Base-by-base conservation (phyloP, 805 yeast species). In the Metschnikowia koreensis region DNA sequence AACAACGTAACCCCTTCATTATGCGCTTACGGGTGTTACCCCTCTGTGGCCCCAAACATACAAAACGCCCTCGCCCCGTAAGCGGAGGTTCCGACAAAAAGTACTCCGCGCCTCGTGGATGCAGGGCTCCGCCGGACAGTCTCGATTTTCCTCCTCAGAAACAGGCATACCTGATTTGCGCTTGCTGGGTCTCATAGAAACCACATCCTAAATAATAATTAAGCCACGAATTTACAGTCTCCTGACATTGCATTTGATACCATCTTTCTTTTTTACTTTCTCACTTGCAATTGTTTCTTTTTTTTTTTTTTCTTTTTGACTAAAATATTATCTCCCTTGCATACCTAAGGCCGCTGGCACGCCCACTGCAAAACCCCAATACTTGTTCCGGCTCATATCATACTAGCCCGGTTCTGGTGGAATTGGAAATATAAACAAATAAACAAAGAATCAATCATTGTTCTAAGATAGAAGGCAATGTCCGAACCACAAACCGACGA, bases 151-250 rank as follows among this genome's bases (percentile, higher is more conserved):
- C 38, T 41, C 41, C 39, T 39, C 39, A 38, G 44, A 29, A 22
- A 7, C 44, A 39, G 38, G 45, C 45, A 41, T 41, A 40, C 37
- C 40, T 40, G 50, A 47, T 47, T 47, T 47, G 45, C 50, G 50
- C 16, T 47, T 47, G 50, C 50, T 47, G 33, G 46, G 16, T 42
- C 43, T 40, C 26, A 15, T 13, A 26, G 17, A 41, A 27, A 22
- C 29, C 39, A 37, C n/a, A 3, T 10, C 16, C 34, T 10, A 31
- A 12, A 12, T 12, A 31, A 9, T 12, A 31, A 31, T 31, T 10
- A 31, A 31, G 6, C 10, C 10, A 31, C 34, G 6, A 12, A 31
- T 22, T 4, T 22, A 22, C 22, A 22, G 22, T 22, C 22, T 22
- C 22, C 22, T 22, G 22, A 22, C 22, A 22, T 22, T 22, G 22